phyloP scores from a whole-genome alignment of 176 grass and related monocot genomes.

The Elymus sibiricus region DNA sequence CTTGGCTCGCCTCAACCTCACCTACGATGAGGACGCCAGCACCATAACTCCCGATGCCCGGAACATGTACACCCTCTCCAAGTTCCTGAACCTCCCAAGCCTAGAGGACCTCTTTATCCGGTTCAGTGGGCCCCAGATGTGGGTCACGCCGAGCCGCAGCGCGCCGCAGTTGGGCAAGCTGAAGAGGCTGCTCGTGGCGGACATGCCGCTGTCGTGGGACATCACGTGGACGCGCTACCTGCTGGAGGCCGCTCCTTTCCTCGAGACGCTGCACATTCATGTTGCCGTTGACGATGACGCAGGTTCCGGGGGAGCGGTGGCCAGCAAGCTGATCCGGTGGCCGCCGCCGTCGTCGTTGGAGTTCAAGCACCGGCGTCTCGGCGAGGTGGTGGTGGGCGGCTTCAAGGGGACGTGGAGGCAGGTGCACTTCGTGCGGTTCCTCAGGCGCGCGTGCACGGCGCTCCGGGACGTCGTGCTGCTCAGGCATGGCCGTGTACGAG shows the following conservation, averaged over 20 bases:
- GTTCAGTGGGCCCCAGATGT: background rate
- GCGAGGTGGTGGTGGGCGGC: background rate
- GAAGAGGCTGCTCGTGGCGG: background rate
- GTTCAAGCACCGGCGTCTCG: background rate
- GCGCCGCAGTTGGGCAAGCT: background rate
- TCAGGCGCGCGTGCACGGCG: background rate
- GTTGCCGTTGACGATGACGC: background rate
- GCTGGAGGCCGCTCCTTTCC: background rate
- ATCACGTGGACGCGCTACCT: background rate
- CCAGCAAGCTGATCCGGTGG: background rate
- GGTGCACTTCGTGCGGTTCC: background rate
- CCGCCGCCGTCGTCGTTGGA: background rate
- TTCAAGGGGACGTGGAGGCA: background rate
- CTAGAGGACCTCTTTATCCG: background rate
- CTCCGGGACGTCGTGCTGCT: background rate
- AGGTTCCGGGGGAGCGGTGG: background rate
- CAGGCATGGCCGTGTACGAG: background rate
- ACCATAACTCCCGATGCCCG: too few relatives aligned
- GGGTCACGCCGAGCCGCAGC: background rate
- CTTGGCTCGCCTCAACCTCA: background rate
- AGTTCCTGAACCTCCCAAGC: background rate
- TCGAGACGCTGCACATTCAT: background rate
- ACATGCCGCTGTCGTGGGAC: background rate
- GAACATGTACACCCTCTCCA: background rate
- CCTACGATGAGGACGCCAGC: background rate